Evolutionary conservation across 1,284 basidiomycete species (phyloP).

Genomic region (Apiotrichum mycotoxinovorans): DNA sequence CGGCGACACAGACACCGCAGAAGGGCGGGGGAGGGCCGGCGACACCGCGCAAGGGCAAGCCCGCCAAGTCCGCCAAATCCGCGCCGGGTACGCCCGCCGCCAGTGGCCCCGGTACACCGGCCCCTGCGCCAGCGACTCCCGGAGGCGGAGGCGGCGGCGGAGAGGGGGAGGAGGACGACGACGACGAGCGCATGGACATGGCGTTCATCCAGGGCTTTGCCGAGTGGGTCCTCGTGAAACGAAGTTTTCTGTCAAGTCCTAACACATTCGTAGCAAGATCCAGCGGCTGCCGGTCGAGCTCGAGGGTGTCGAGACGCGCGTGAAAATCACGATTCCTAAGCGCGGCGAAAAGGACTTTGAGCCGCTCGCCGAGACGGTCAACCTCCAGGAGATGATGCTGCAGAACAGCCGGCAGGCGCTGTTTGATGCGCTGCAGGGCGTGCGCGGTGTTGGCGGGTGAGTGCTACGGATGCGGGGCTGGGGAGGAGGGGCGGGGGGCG

Average conservation of each 20-base stretch:
- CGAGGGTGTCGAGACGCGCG: constrained; percentile 12
- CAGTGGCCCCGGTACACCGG: too few relatives aligned
- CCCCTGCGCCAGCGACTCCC: too few relatives aligned
- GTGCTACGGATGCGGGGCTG: constrained; percentile 20
- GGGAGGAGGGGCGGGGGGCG: too few relatives aligned
- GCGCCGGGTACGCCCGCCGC: too few relatives aligned
- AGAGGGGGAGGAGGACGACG: constrained; percentile 29
- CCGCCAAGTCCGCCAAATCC: too few relatives aligned
- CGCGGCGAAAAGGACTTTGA: constrained; percentile 96
- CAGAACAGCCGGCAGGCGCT: constrained; percentile 78
- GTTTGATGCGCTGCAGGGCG: constrained; percentile 71
- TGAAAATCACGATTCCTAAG: constrained; percentile 66
- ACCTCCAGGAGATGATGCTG: constrained; percentile 64
- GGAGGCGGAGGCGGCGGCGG: background rate
- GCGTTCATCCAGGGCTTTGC: constrained; percentile 36
- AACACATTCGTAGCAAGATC: constrained; percentile 31
- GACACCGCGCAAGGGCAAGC: too few relatives aligned
- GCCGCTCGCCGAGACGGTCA: constrained; percentile 62
- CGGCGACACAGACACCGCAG: too few relatives aligned
- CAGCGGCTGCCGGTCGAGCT: constrained; percentile 35
- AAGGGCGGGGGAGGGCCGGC: too few relatives aligned
- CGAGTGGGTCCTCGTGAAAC: too few relatives aligned
- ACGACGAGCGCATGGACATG: constrained; percentile 32
- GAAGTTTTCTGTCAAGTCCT: background rate
- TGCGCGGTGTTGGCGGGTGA: constrained; percentile 69